Conservation (phyloP, 2,329 filamentous ascomycete species). For the Fusarium pseudonygamai region DNA sequence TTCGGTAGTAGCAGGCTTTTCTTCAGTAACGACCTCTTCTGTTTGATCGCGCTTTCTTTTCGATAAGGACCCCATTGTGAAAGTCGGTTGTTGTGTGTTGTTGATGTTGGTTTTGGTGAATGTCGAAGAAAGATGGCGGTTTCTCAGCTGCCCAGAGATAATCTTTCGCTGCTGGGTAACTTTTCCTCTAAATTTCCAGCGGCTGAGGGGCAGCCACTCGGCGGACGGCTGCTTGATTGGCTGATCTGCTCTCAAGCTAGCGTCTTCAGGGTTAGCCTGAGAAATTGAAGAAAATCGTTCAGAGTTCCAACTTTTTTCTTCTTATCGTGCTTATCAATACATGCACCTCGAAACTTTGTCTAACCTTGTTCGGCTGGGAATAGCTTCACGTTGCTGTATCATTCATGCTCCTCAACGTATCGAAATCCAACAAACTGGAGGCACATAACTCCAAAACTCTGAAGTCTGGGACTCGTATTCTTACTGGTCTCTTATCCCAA, state of each 20-base stretch:
- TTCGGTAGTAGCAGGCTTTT: constrained; percentile 41
- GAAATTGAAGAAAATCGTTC: constrained; percentile 27
- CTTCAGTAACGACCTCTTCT: constrained; percentile 56
- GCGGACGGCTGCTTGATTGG: constrained; percentile 36
- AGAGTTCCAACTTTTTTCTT: constrained; percentile 40
- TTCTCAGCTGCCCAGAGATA: constrained; percentile 31
- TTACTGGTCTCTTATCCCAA: background rate
- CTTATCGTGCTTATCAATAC: constrained; percentile 40
- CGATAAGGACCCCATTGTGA: constrained; percentile 45
- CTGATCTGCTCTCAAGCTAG: fast-evolving
- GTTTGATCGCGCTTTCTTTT: constrained; percentile 70
- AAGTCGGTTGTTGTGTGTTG: constrained; percentile 50
- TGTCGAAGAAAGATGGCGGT: constrained; percentile 30
- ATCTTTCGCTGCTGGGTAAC: constrained; percentile 28
- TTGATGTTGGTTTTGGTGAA: background rate
- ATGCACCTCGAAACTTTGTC: background rate
- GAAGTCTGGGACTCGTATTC: background rate
- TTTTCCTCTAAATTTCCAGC: constrained; percentile 42
- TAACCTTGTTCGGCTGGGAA: constrained; percentile 1
- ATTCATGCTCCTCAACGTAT: background rate
- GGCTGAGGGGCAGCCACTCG: constrained; percentile 38
- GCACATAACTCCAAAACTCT: background rate
- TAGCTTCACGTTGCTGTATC: constrained; percentile 15
- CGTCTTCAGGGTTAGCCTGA: background rate
- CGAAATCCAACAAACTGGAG: background rate